These are phyloP conservation scores for Pyrrhoderma noxium DNA, from an alignment of 1,284 basidiomycete genomes.

Conservation along the genomic window DNA sequence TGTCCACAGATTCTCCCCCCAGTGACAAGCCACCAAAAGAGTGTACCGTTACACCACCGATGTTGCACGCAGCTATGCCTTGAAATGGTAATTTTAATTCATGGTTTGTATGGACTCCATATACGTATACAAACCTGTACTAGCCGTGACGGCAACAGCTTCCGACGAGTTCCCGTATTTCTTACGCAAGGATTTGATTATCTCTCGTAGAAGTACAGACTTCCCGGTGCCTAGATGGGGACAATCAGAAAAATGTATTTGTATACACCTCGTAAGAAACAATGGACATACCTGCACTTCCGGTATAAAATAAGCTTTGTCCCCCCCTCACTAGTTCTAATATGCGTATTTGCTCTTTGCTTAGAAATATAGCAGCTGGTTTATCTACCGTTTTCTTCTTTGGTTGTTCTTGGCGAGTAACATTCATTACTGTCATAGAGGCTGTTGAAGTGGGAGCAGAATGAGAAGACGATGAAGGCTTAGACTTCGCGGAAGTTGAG, in stretches of 20 bases:
- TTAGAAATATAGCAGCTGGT: conserved; percentile 51
- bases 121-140: conserved; percentile 30
- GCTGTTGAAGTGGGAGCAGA: conserved; percentile 4
- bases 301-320: conserved; percentile 92
- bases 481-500: not conserved
- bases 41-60: conserved; percentile 89
- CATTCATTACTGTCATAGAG: conserved; percentile 16
- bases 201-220: conserved; percentile 87
- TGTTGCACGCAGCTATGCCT: conserved; percentile 92
- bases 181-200: conserved; percentile 52
- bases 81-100: conserved; percentile 22
- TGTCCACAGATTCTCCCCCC: conserved; percentile 60
- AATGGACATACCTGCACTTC: conserved; percentile 75
- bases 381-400: conserved; percentile 27
- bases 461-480: not conserved
- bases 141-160: conserved; percentile 51
- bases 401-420: conserved; percentile 2
- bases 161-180: conserved; percentile 37
- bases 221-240: conserved; percentile 76
- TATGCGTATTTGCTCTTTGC: conserved; percentile 79
- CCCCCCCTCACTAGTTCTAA: conserved; percentile 66
- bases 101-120: not conserved
- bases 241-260: not conserved
- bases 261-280: conserved; percentile 7
- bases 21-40: conserved; percentile 90